Base-by-base conservation (phyloP, 352 stramenopile species). In the Phytophthora megakarya region DNA sequence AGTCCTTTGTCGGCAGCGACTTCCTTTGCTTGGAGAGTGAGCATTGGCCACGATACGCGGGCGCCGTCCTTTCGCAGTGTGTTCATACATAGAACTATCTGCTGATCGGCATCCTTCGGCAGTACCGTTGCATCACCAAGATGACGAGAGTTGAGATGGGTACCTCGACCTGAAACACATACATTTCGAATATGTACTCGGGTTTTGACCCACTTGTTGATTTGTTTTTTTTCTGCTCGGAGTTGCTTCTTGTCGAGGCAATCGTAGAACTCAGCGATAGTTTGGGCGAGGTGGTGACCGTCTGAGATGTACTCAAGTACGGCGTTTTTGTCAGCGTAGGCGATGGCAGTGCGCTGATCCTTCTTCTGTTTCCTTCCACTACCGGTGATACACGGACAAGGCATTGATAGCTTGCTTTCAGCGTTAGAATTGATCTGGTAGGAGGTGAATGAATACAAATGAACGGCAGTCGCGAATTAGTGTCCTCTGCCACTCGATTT, bases 51-150 rank as follows among this genome's bases (percentile, higher is more conserved):
- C 4, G 47, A 44, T 7, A 55, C 32, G 13, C 16, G 45, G 5
- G 26, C 45, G 12, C 45, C 45, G 12, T 57, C 35, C 12, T 35
- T 46, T 13, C 33, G 49, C 6, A 57, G 49, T 12, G 35, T 38
- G 13, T 57, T 47, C 9, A 57, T 21, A 9, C 49, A 57, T 11
- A 57, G 4, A 4, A 57, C 49, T 2, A 57, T 19, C 1, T 57
- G 22, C 12, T 2, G 5, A 8, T 57, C 49, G 10, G 49, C 37
- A 13, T 57, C 22, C 21, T 21, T 16, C 10, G 49, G 15, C 6
- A 58, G 18, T 12, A 30, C 23, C 13, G 37, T 37, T n/a, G 39
- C 19, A 25, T 46, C 39, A 18, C 39, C 18, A 6, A 25, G 30
- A 16, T 35, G 19, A 15, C 49, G 30, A 5, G 21, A 18, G 16